Percentiles rank a stretch among this genome's conserved stretches.
phyloP scores from a whole-genome alignment of 495 filamentous ascomycete genomes.

The Neurospora sp. region DNA sequence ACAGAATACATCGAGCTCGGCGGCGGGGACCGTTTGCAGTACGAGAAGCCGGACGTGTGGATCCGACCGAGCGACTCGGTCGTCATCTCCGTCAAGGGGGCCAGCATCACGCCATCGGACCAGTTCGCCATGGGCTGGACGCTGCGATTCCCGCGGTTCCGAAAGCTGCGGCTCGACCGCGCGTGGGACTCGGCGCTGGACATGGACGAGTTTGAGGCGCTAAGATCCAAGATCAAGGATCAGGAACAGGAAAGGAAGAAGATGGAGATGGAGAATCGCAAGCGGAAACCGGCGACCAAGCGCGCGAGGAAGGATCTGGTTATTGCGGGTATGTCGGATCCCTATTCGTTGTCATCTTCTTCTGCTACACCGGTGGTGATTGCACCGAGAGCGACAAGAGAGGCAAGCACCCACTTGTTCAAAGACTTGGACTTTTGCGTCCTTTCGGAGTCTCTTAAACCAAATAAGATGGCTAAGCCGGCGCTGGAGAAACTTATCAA shows the following conservation, averaged over 20 bases:
- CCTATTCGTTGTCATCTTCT: conserved; percentile 23
- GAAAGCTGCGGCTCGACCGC: conserved; percentile 68
- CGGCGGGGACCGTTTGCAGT: conserved; percentile 58
- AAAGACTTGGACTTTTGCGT: conserved; percentile 69
- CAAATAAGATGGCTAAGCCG: conserved; percentile 59
- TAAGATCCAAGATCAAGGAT: conserved; percentile 57
- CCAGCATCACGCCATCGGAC: conserved; percentile 61
- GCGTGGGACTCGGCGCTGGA: conserved; percentile 73
- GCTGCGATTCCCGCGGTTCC: conserved; percentile 87
- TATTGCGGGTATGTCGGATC: conserved; percentile 59
- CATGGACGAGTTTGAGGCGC: conserved; percentile 61
- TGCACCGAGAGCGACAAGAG: background rate
- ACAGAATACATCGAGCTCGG: conserved; percentile 71
- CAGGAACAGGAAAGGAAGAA: conserved; percentile 59
- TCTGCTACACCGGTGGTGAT: conserved; percentile 44
- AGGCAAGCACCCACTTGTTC: conserved; percentile 43
- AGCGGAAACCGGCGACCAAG: conserved; percentile 49
- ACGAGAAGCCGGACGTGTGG: conserved; percentile 84
- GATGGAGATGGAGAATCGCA: conserved; percentile 71
- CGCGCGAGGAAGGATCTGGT: conserved; percentile 55
- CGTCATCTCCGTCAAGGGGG: conserved; percentile 85
- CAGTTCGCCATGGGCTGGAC: conserved; percentile 70
- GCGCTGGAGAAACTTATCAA: conserved; percentile 84
- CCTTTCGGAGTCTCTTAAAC: conserved; percentile 32
- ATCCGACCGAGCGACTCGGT: conserved; percentile 82